Conservation (phyloP, 2,329 filamentous ascomycete genomes). For the Pseudogymnoascus sp. region DNA sequence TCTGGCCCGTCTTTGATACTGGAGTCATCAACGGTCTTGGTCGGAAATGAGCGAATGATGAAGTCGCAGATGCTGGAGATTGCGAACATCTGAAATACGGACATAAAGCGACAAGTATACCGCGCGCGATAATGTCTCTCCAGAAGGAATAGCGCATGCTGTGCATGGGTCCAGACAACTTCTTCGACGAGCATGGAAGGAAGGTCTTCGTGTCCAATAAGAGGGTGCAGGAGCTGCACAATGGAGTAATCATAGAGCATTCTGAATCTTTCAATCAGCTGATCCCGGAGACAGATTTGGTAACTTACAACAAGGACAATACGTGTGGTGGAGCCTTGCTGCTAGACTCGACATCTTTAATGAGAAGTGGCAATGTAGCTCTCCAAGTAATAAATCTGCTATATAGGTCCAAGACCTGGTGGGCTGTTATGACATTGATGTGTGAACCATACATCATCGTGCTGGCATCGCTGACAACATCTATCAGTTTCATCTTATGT, state of each 20-base stretch:
- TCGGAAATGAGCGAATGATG: slow-evolving; percentile 25
- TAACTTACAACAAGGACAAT: slow-evolving; percentile 28
- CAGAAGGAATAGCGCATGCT: slow-evolving; percentile 26
- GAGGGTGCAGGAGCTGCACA: slow-evolving; percentile 26
- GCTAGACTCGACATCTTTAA: slow-evolving; percentile 20
- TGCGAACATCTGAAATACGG: slow-evolving; percentile 29
- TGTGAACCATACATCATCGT: slow-evolving; percentile 22
- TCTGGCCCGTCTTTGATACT: slow-evolving; percentile 23
- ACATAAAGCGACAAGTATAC: slow-evolving; percentile 27
- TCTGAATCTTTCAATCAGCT: slow-evolving; percentile 18
- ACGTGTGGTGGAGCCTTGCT: slow-evolving; percentile 27
- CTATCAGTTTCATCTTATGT: slow-evolving; percentile 25
- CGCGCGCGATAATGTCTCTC: slow-evolving; percentile 23
- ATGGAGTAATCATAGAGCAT: slow-evolving; percentile 26
- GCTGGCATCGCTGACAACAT: slow-evolving; percentile 23
- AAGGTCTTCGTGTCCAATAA: slow-evolving; percentile 25
- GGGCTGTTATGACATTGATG: slow-evolving; percentile 17
- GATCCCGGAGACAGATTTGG: not conserved
- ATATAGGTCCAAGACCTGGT: slow-evolving; percentile 24
- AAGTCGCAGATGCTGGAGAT: slow-evolving; percentile 27
- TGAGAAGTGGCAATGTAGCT: slow-evolving; percentile 21
- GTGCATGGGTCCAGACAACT: slow-evolving; percentile 26
- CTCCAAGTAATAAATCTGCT: slow-evolving; percentile 24
- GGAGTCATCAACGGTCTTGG: no score
- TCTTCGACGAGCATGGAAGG: slow-evolving; percentile 20